Conservation (phyloP, 2,329 filamentous ascomycete genomes). For the Seiridium cupressi region DNA sequence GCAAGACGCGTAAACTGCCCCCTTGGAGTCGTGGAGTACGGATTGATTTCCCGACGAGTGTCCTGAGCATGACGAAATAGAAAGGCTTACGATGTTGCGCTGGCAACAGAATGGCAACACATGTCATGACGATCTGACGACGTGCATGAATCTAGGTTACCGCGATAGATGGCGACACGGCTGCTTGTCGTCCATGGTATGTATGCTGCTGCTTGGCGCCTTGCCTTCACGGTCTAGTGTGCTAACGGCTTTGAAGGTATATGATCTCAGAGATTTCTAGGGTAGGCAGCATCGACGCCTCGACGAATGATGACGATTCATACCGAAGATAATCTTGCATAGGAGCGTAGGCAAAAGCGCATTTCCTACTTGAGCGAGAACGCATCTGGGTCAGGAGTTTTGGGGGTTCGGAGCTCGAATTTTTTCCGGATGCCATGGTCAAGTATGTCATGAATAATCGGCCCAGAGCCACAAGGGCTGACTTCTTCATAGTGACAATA, state of each 20-base stretch:
- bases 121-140: conserved; percentile 9
- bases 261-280: conserved; percentile 18
- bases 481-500: conserved; percentile 5
- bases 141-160: conserved; percentile 1
- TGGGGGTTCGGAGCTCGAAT: not conserved
- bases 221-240: not conserved
- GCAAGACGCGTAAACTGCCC: conserved; percentile 1
- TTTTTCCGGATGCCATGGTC: not conserved
- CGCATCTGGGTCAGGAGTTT: conserved; percentile 14
- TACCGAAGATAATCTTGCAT: conserved; percentile 15
- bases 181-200: conserved; percentile 14
- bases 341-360: conserved; percentile 11
- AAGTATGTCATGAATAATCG: not conserved
- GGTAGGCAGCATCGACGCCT: conserved; percentile 15
- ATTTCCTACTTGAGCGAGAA: conserved; percentile 12
- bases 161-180: conserved; percentile 6
- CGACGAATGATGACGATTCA: conserved; percentile 18
- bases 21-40: not conserved
- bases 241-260: conserved; percentile 12
- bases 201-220: conserved; percentile 13
- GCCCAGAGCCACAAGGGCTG: not conserved
- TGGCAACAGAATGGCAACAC: conserved; percentile 13
- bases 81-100: conserved; percentile 23
- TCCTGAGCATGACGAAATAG: conserved; percentile 42
- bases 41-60: conserved; percentile 13